phyloP scores from a whole-genome alignment of 2,329 filamentous ascomycete genomes.

The Sporothrix brunneoviolacea region DNA sequence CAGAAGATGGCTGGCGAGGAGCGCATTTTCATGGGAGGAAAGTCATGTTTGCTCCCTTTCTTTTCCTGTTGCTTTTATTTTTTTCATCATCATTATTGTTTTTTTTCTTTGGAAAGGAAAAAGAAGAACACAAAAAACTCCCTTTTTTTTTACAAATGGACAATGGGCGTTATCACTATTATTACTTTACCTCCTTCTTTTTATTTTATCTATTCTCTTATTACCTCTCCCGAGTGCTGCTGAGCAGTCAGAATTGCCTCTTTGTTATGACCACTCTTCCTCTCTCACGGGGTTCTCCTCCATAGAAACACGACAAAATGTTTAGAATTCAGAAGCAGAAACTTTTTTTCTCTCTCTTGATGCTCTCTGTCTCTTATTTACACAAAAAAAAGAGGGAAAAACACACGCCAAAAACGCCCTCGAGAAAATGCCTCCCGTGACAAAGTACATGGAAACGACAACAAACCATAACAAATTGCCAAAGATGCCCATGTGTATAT shows the following conservation, averaged over 20 bases:
- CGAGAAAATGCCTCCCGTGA: background rate
- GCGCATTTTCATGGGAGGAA: too few relatives aligned
- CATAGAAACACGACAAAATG: too few relatives aligned
- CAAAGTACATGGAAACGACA: background rate
- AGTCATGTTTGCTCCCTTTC: too few relatives aligned
- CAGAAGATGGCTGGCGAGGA: too few relatives aligned
- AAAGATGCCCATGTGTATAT: background rate
- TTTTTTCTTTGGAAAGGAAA: slow-evolving; percentile 15
- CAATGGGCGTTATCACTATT: slow-evolving; percentile 10
- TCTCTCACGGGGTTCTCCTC: too few relatives aligned
- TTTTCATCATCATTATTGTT: background rate
- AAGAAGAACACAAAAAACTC: slow-evolving; percentile 10
- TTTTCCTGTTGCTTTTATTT: slow-evolving; percentile 18
- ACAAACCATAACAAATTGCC: background rate
- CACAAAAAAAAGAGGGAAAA: background rate
- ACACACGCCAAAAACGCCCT: slow-evolving; percentile 3
- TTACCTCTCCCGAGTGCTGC: too few relatives aligned
- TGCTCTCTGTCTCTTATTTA: background rate
- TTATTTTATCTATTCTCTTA: background rate
- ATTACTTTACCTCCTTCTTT: slow-evolving; percentile 7
- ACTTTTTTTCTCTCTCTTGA: background rate
- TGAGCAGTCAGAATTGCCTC: too few relatives aligned
- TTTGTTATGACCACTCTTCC: too few relatives aligned
- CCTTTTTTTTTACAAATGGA: slow-evolving; percentile 9
- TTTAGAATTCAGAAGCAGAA: slow-evolving; percentile 1